Conservation (phyloP, 768 basidiomycete genomes). For the Suillus americanus region DNA sequence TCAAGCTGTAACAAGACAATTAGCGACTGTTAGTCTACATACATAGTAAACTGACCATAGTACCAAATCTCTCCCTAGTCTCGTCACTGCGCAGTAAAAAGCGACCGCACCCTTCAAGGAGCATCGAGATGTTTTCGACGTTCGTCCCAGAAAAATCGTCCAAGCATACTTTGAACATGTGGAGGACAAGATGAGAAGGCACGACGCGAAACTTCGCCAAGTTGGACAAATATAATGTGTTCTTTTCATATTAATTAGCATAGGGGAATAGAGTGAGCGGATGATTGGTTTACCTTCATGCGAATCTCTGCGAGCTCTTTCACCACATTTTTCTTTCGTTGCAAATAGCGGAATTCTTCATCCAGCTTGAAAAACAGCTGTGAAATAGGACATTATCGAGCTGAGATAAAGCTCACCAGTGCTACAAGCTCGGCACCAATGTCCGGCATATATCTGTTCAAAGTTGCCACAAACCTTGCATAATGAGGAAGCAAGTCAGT, state of each 20-base stretch:
- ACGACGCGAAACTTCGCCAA: slow-evolving; percentile 96
- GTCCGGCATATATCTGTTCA: slow-evolving; percentile 93
- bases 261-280: background rate
- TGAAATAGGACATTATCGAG: background rate
- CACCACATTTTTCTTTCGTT: slow-evolving; percentile 90
- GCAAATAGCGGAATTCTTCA: slow-evolving; percentile 94
- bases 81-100: slow-evolving; percentile 87
- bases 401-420: slow-evolving; percentile 51
- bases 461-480: slow-evolving; percentile 81
- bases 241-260: slow-evolving; percentile 46
- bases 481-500: slow-evolving; percentile 93
- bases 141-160: slow-evolving; percentile 94
- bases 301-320: slow-evolving; percentile 86
- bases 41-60: slow-evolving; percentile 60
- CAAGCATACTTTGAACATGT: slow-evolving; percentile 95
- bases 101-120: slow-evolving; percentile 92
- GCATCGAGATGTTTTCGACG: slow-evolving; percentile 87
- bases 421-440: slow-evolving; percentile 81
- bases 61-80: slow-evolving; percentile 81
- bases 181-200: slow-evolving; percentile 87
- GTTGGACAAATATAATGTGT: slow-evolving; percentile 83
- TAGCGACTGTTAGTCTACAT: background rate
- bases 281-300: slow-evolving; percentile 58
- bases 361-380: slow-evolving; percentile 62
- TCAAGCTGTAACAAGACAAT: slow-evolving; percentile 61